Conservation (phyloP, 495 filamentous ascomycete genomes). For the Hyphodiscus hymeniophilus region DNA sequence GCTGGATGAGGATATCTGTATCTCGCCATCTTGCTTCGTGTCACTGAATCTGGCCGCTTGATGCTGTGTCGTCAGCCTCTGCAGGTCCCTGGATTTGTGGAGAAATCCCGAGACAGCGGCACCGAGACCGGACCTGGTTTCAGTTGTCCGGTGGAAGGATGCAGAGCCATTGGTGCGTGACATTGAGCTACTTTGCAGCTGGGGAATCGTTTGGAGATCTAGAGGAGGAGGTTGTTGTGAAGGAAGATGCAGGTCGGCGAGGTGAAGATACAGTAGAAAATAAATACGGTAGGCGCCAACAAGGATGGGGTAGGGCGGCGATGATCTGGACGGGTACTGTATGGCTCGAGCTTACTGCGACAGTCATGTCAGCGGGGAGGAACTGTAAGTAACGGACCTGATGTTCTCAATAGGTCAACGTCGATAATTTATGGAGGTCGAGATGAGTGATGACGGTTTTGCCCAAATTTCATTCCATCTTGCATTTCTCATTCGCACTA, state of each 20-base stretch:
- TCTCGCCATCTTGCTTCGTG: slow-evolving; percentile 5
- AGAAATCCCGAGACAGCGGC: slow-evolving; percentile 3
- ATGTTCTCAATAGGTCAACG: no score
- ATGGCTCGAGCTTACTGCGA: slow-evolving; percentile 14
- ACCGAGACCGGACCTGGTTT: background rate
- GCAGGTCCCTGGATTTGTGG: background rate
- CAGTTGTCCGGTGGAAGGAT: background rate
- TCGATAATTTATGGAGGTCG: no score
- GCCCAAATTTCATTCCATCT: no score
- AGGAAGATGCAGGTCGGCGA: no score
- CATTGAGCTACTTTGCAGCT: background rate
- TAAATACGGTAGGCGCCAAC: background rate
- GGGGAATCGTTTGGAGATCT: slow-evolving; percentile 2
- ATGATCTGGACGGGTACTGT: slow-evolving; percentile 9
- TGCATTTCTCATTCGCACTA: no score
- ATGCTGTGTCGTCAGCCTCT: no score
- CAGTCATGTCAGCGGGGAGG: background rate
- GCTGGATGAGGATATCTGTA: slow-evolving; percentile 7
- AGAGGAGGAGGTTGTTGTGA: slow-evolving; percentile 1
- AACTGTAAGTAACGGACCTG: slow-evolving; percentile 6
- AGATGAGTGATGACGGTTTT: no score
- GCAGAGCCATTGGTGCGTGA: no score
- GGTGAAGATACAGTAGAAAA: background rate
- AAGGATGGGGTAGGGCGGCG: slow-evolving; percentile 6
- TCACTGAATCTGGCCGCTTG: no score